Base-by-base conservation (phyloP, 163 green algal genomes). In the Chlorella variabilis region DNA sequence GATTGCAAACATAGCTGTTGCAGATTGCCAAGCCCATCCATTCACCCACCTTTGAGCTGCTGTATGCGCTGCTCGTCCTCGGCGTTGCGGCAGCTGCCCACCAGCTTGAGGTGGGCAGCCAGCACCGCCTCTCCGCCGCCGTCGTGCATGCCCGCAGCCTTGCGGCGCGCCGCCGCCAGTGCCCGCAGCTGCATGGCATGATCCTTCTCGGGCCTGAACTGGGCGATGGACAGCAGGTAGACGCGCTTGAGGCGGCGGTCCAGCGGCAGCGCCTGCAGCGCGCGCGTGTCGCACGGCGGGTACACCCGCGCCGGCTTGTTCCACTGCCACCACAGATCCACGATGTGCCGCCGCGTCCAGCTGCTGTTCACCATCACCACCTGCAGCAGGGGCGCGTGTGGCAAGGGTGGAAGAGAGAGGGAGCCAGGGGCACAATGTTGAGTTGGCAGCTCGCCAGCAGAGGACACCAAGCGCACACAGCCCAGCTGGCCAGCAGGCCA, bases 201-300 rank as follows among this genome's bases (percentile, higher is more conserved):
- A 75, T 98, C 93, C 91, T 99, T 99, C 86, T 99, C 97, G 2
- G 97, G 97, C 42, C 97, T 83, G 87, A 99, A 99, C 90, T 99
- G 96, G 2, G 91, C 94, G 21, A 99, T 89, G 5, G 91, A 98
- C 2, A 98, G 76, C 3, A 99, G 78, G 87, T 91, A 97, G 29
- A 93, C 62, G 4, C 73, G 80, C 87, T 95, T 95, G 20, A 95
- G 85, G 69, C 85, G 86, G 42, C 94, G 82, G 86, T 96, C 92
- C n/a, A 97, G 84, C 4, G 90, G 93, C 51, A 98, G 88, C 56
- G 67, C 75, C 83, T 94, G 87, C 73, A 99, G 86, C 17, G 89
- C 77, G 4, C 62, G 62, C 0, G 93, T 97, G 88, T 99, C 92
- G 80, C 92, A 96, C 4, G 97, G 97, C 0, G 97, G 97, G 86